These are phyloP conservation scores for Colletotrichum acutatum DNA, from an alignment of 2,329 filamentous ascomycete genomes.

Conservation along the genomic window DNA sequence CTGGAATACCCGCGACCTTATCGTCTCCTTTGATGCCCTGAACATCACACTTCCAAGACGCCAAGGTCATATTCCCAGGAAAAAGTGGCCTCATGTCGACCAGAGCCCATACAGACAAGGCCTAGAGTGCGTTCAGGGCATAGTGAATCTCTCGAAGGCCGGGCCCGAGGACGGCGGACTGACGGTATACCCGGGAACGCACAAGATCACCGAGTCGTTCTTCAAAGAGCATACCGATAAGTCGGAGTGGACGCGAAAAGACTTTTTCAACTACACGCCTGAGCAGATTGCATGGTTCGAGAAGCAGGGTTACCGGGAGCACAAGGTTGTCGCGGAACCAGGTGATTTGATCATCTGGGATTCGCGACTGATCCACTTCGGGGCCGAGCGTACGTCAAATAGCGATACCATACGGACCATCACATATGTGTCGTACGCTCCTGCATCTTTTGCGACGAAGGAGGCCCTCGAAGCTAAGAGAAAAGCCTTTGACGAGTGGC, in stretches of 20 bases:
- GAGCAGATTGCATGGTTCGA: slow-evolving; percentile 42
- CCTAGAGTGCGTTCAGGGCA: slow-evolving; percentile 43
- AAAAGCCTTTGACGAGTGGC: slow-evolving; percentile 39
- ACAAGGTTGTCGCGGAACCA: slow-evolving; percentile 47
- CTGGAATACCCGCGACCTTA: slow-evolving; percentile 52
- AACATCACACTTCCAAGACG: slow-evolving; percentile 52
- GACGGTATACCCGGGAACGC: slow-evolving; percentile 25
- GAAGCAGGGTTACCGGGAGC: slow-evolving; percentile 42
- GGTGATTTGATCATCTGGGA: slow-evolving; percentile 51
- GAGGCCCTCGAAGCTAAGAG: slow-evolving; percentile 38
- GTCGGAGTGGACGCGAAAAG: slow-evolving; percentile 4
- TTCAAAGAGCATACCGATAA: slow-evolving; percentile 11
- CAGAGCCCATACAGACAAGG: slow-evolving; percentile 42
- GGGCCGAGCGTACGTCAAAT: slow-evolving; percentile 34
- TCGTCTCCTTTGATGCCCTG: slow-evolving; percentile 57
- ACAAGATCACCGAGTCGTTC: slow-evolving; percentile 14
- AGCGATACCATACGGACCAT: slow-evolving; percentile 47
- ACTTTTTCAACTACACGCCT: neutral
- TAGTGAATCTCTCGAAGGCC: slow-evolving; percentile 39
- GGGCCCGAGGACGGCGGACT: slow-evolving; percentile 37
- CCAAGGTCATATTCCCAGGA: slow-evolving; percentile 1
- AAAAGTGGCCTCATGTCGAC: slow-evolving; percentile 45
- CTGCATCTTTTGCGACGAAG: slow-evolving; percentile 45
- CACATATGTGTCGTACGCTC: slow-evolving; percentile 50
- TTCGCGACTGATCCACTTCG: slow-evolving; percentile 47